A percentile compares a stretch with the other conserved stretches of the same genome.
phyloP scores from a whole-genome alignment of 2,329 filamentous ascomycete species.

The Claviceps pusilla region DNA sequence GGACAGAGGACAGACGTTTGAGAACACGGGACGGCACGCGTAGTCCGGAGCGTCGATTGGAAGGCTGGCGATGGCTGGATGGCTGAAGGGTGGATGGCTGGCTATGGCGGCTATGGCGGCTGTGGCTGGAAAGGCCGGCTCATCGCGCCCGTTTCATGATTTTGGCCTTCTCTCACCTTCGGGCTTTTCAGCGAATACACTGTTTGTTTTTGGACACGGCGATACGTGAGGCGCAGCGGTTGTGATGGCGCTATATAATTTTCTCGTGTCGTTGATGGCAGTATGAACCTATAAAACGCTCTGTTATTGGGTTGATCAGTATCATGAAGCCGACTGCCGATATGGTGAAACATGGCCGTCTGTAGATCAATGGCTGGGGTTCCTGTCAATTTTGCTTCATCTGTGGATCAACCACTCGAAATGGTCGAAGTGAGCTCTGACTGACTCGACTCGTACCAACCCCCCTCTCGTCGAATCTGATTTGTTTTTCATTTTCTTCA shows the following conservation, averaged over 20 bases:
- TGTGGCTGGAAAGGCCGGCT: not conserved
- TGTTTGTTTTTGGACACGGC: not conserved
- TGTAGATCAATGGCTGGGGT: too few relatives aligned
- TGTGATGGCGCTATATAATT: too few relatives aligned
- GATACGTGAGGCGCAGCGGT: not conserved
- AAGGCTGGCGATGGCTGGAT: not conserved
- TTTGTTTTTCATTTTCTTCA: not conserved
- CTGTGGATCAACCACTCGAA: too few relatives aligned
- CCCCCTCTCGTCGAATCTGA: not conserved
- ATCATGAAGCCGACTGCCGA: not conserved
- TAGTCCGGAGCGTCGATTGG: not conserved
- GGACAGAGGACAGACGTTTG: not conserved
- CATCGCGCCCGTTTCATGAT: not conserved
- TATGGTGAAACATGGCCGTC: not conserved
- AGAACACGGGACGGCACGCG: conserved; percentile 3
- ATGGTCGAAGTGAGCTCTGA: not conserved
- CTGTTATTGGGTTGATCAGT: not conserved
- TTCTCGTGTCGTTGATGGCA: too few relatives aligned
- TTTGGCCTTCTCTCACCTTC: not conserved
- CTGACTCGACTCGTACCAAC: not conserved
- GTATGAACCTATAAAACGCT: not conserved
- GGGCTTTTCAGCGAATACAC: not conserved
- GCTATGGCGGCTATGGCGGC: too few relatives aligned
- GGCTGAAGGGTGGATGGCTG: too few relatives aligned
- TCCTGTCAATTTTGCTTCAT: not conserved